These are phyloP conservation scores for Ambrosia artemisiifolia DNA, from an alignment of 129 eudicot species.

Conservation along the genomic window DNA sequence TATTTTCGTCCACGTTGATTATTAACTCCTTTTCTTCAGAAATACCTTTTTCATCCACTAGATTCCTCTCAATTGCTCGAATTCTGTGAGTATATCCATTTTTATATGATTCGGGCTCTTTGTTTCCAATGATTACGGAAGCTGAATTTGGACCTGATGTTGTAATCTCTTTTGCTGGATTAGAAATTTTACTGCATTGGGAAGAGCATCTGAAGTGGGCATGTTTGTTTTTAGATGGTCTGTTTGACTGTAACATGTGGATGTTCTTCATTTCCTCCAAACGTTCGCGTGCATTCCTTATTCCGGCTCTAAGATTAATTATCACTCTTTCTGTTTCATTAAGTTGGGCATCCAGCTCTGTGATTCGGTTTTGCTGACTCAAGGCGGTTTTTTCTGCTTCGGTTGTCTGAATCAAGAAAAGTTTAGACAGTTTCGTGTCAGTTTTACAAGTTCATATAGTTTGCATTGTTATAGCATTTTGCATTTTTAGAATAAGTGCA, in stretches of 20 bases:
- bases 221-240: conserved; percentile 12
- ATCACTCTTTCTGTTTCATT: conserved; percentile 67
- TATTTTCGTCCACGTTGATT: conserved; percentile 12
- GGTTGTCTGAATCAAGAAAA: conserved; percentile 36
- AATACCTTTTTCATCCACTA: conserved; percentile 18
- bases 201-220: conserved; percentile 19
- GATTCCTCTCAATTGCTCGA: conserved; percentile 42
- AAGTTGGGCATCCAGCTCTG: conserved; percentile 74
- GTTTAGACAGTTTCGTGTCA: background rate
- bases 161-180: conserved; percentile 20
- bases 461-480: conserved; percentile 5
- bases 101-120: conserved; percentile 42
- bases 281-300: conserved; percentile 41
- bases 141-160: conserved; percentile 20
- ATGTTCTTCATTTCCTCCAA: conserved; percentile 41
- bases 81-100: conserved; percentile 61
- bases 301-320: conserved; percentile 62
- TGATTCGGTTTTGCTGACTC: conserved; percentile 44
- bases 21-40: conserved; percentile 19
- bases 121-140: conserved; percentile 28
- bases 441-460: conserved; percentile 11
- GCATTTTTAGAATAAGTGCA: too few relatives aligned
- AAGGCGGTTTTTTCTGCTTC: conserved; percentile 42
- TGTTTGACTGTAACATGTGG: conserved; percentile 15
- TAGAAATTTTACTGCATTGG: conserved; percentile 8